Evolutionary conservation across 2,329 filamentous ascomycete genomes (phyloP), one percentile per base, ranked within the genome.

Genomic region (Colletotrichum sidae): DNA sequence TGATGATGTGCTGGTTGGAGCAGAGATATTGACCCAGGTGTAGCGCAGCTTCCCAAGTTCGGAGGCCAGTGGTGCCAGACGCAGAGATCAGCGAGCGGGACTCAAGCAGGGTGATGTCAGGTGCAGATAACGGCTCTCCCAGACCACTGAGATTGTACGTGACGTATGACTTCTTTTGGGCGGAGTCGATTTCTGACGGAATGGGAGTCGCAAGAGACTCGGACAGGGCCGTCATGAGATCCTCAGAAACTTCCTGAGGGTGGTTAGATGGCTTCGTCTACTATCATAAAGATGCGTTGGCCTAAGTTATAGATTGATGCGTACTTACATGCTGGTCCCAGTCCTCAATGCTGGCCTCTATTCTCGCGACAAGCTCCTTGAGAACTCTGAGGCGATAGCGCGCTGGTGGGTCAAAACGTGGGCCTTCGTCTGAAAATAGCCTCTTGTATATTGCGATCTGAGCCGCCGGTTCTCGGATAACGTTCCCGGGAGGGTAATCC

Each of bases 291-390:
- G 12, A 15, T 64, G 65, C 59, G 55, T 15, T 45, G 13, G 46
- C 41, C 25, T 1, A 25, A 25, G 55, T 46, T 50, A 46, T 47
- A 55, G 15, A 15, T 55, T 33, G 11, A 35, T 41, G 33, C 50
- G 53, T 41, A 82, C 92, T 82, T 90, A 97, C 94, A 90, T 97
- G 88, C 83, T 92, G 84, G 71, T 97, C 92, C 77, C 93, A 94
- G 76, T 97, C 89, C 62, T 87, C 83, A 52, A 97, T 93, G 39
- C 90, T 87, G 37, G 83, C 80, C 76, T 97, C 93, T 56, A 97
- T 89, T 61, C 83, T 86, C 8, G 83, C 78, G 11, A 93, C 80
- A 39, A 97, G 82, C 68, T 88, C 81, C 75, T 97, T 97, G 55
- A 97, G 78, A 1, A 93, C 86, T 65, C 88, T 86, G 13, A 91